Evolutionary conservation across 306 rosid species (phyloP).

Genomic region (Spatholobus suberectus): DNA sequence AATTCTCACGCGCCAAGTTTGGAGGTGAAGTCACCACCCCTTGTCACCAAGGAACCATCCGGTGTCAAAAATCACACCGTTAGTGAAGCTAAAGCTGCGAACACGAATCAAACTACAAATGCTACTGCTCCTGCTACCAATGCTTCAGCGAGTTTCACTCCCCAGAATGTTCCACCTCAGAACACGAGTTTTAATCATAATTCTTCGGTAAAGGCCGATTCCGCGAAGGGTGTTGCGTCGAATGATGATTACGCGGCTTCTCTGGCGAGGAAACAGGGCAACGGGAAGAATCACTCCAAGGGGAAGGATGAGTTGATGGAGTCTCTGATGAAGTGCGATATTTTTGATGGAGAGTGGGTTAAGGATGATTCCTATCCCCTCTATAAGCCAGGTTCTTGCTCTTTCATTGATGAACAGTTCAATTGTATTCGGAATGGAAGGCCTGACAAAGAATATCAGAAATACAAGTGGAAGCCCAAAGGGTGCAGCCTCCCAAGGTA

Average conservation of each 20-base stretch:
- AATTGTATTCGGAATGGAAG: conserved; percentile 80
- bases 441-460: conserved; percentile 74
- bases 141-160: not conserved
- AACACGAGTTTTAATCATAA: not conserved
- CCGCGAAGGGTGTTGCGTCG: conserved; percentile 31
- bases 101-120: conserved; percentile 1
- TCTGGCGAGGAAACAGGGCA: conserved; percentile 47
- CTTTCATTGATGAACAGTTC: conserved; percentile 85
- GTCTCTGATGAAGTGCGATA: conserved; percentile 79
- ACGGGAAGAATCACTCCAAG: conserved; percentile 33
- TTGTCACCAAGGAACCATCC: conserved; percentile 29
- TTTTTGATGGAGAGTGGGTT: conserved; percentile 85
- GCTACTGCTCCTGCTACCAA: not conserved
- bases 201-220: conserved; percentile 3
- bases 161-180: not conserved
- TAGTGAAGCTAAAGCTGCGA: not conserved
- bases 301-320: conserved; percentile 49
- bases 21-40: conserved; percentile 36
- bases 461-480: conserved; percentile 88
- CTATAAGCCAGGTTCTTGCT: conserved; percentile 81
- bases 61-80: conserved; percentile 41
- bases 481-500: conserved; percentile 89
- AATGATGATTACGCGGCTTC: conserved; percentile 55
- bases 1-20: conserved; percentile 19
- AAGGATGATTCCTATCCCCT: conserved; percentile 78